Evolutionary conservation across 495 filamentous ascomycete genomes (phyloP).

Genomic region (Aspergillus nidulans): DNA sequence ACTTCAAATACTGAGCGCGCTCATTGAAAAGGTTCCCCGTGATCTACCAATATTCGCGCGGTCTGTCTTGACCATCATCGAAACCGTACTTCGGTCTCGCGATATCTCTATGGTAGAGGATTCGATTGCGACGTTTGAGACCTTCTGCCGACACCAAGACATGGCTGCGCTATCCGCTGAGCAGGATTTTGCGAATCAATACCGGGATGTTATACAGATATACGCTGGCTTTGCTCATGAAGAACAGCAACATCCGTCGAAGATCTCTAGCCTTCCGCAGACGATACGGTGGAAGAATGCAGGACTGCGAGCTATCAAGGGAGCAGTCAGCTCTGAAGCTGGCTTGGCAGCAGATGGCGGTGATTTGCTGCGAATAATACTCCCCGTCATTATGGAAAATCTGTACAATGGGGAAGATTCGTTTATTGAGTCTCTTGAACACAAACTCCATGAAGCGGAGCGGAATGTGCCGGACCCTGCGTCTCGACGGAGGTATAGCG

Average conservation of each 20-base stretch:
- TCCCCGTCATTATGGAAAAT: conserved; percentile 81
- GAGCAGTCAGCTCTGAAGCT: conserved; percentile 67
- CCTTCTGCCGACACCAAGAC: conserved; percentile 78
- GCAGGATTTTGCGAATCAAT: conserved; percentile 76
- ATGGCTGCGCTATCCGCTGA: conserved; percentile 71
- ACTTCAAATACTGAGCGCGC: conserved; percentile 77
- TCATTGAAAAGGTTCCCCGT: conserved; percentile 87
- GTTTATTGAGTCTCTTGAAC: conserved; percentile 58
- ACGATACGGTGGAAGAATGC: conserved; percentile 80
- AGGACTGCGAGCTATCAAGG: conserved; percentile 73
- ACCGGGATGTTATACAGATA: conserved; percentile 67
- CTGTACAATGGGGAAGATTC: conserved; percentile 72
- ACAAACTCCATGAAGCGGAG: conserved; percentile 58
- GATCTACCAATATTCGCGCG: conserved; percentile 83
- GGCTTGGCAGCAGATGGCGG: conserved; percentile 68
- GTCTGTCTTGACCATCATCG: conserved; percentile 73
- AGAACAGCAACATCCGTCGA: conserved; percentile 27
- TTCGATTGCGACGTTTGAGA: conserved; percentile 75
- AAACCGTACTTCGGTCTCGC: conserved; percentile 68
- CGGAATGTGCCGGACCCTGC: conserved; percentile 57
- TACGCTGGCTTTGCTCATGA: conserved; percentile 73
- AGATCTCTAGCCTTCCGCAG: conserved; percentile 60
- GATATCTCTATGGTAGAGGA: conserved; percentile 88
- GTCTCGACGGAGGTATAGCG: conserved; percentile 65
- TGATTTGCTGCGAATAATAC: conserved; percentile 65